These are phyloP conservation scores for Xylaria cubensis DNA, from an alignment of 495 filamentous ascomycete species.

Conservation along the genomic window DNA sequence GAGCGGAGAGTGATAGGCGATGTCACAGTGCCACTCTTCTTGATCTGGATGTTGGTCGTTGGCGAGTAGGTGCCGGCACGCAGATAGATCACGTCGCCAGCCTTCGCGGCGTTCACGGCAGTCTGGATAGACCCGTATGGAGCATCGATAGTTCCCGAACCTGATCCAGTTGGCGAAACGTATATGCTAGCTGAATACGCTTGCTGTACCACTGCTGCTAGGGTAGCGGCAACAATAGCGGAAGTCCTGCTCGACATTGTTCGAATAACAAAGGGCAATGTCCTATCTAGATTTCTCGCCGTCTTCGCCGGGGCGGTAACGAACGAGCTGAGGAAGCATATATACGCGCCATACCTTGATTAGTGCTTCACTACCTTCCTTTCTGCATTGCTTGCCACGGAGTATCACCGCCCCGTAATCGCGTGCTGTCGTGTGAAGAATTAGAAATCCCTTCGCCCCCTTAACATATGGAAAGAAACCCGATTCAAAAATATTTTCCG, in stretches of 20 bases:
- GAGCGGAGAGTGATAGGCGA: slow-evolving; percentile 35
- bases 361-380: not conserved
- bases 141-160: slow-evolving; percentile 34
- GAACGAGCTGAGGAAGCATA: not conserved
- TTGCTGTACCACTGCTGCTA: not conserved
- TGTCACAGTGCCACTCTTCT: slow-evolving; percentile 33
- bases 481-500: not conserved
- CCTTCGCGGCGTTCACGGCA: slow-evolving; percentile 35
- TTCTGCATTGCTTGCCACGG: not conserved
- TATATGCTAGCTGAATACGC: slow-evolving; percentile 27
- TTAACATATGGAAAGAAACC: not conserved
- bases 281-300: not conserved
- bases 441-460: not conserved
- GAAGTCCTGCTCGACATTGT: slow-evolving; percentile 8
- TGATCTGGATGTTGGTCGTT: slow-evolving; percentile 38
- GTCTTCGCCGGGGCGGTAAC: not conserved
- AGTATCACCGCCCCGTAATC: not conserved
- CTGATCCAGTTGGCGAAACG: slow-evolving; percentile 37
- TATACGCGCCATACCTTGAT: slow-evolving; percentile 8
- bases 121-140: slow-evolving; percentile 40
- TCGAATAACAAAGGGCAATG: not conserved
- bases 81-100: slow-evolving; percentile 40
- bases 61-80: slow-evolving; percentile 40
- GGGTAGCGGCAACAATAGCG: not conserved
- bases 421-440: not conserved